Evolutionary conservation across 768 basidiomycete species (phyloP).

Genomic region (Boletus reticulatus): DNA sequence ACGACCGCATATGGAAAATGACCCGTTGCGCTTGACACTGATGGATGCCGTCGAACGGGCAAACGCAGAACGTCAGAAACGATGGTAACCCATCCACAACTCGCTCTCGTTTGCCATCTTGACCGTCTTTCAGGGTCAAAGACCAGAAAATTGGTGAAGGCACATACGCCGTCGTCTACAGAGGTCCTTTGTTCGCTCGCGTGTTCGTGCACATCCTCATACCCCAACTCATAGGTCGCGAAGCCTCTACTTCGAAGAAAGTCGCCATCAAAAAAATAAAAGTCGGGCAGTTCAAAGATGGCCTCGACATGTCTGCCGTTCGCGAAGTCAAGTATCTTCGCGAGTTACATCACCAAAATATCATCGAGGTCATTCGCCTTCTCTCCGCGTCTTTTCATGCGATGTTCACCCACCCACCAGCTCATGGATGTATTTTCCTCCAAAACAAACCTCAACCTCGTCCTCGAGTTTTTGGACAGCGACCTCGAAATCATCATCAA

Average conservation of each 20-base stretch:
- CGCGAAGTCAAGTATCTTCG: slow-evolving; percentile 97
- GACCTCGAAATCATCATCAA: slow-evolving; percentile 98
- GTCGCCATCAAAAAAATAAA: slow-evolving; percentile 99
- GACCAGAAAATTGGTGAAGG: slow-evolving; percentile 87
- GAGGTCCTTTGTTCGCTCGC: slow-evolving; percentile 49
- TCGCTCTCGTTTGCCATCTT: neutral
- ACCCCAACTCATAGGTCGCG: slow-evolving; percentile 51
- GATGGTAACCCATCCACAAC: slow-evolving; percentile 46
- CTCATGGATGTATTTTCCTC: slow-evolving; percentile 96
- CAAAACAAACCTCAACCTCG: slow-evolving; percentile 95
- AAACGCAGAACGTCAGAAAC: slow-evolving; percentile 67
- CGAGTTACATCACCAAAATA: slow-evolving; percentile 90
- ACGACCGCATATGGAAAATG: neutral
- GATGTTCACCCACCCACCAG: slow-evolving; percentile 39
- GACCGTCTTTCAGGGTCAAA: slow-evolving; percentile 55
- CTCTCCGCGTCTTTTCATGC: neutral
- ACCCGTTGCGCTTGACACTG: neutral
- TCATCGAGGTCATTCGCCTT: slow-evolving; percentile 71
- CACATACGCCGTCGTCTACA: slow-evolving; percentile 94
- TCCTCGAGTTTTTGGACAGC: slow-evolving; percentile 93
- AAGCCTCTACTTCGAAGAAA: slow-evolving; percentile 71
- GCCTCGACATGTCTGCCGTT: slow-evolving; percentile 97
- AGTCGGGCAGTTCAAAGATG: slow-evolving; percentile 95
- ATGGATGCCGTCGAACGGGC: slow-evolving; percentile 84
- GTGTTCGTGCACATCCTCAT: neutral